A percentile compares a stretch with the other conserved stretches of the same genome.
Conservation (phyloP, 208 protist genomes). For the Leishmania braziliensis region DNA sequence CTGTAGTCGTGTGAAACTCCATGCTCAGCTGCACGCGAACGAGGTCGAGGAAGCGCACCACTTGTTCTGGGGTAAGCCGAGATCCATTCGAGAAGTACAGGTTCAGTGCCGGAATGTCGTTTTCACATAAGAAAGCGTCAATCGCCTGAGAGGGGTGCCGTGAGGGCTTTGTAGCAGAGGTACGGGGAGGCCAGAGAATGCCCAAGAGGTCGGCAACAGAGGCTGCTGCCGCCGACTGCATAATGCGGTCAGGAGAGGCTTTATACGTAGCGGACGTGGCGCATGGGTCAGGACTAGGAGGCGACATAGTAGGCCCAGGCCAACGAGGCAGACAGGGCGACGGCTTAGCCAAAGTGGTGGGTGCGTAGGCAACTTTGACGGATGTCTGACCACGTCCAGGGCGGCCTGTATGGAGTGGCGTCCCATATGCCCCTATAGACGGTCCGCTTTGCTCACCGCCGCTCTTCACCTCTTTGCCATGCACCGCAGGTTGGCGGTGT, state of each 20-base stretch:
- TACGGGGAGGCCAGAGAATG: conserved; percentile 61
- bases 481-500: not conserved
- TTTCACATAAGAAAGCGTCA: not conserved
- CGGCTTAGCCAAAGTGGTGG: not conserved
- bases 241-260: not conserved
- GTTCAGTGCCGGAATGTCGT: conserved; percentile 1
- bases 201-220: conserved; percentile 53
- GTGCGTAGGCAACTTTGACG: not conserved
- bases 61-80: conserved; percentile 55
- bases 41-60: conserved; percentile 52
- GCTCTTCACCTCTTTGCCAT: not conserved
- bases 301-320: not conserved
- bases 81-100: conserved; percentile 65
- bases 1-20: not conserved
- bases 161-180: not conserved
- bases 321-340: not conserved
- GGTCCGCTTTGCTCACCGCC: not conserved
- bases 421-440: not conserved
- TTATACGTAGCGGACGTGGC: not conserved
- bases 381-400: not conserved
- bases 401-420: not conserved
- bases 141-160: not conserved
- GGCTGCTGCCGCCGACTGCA: conserved; percentile 20
- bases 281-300: not conserved
- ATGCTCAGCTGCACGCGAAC: conserved; percentile 38